Evolutionary conservation across 2,329 filamentous ascomycete species (phyloP), one percentile per base, ranked within the genome.

Genomic region (Chaetomium globosum): DNA sequence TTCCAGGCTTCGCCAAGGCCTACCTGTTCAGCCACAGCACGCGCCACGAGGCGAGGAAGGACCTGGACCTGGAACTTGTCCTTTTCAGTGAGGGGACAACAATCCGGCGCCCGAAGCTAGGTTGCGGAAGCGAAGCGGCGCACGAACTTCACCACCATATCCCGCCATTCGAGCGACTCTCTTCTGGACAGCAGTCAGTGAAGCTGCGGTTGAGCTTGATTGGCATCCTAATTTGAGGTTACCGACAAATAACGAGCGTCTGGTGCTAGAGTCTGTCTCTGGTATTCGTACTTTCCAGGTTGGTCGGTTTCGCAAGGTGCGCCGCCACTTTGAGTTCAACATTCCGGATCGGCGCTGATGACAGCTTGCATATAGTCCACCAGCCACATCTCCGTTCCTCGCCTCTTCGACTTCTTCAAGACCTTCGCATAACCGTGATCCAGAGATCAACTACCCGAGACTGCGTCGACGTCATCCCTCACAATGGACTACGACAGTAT

Each of bases 401-500:
- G 16, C 26, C 48, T 19, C 16, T 21, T 16, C 59, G 31, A 43
- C 23, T 10, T 36, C 21, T 23, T 39, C 23, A 16, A 10, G 16
- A n/a, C 23, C 10, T 21, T n/a, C 23, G 3, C 30, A 23, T 49
- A 26, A n/a, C 30, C n/a, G 54, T 21, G 33, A 13, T 31, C 12
- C 13, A 2, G 13, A 13, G 33, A 3, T 39, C 26, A 10, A 13
- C 39, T 26, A 23, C 31, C 55, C n/a, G 30, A 56, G 48, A 7
- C 23, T 19, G 39, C 30, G 33, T 23, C 63, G 46, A 61, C 53
- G 48, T 61, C 52, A 31, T 49, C 59, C 33, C 30, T 26, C 59
- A 71, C 51, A 56, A 97, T 97, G 93, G 93, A 97, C 77, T 96
- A 92, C 83, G 93, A 97, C 78, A 85, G 88, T 72, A 82, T 96